Evolutionary conservation across 768 basidiomycete species (phyloP).

Genomic region (Russula foetens): DNA sequence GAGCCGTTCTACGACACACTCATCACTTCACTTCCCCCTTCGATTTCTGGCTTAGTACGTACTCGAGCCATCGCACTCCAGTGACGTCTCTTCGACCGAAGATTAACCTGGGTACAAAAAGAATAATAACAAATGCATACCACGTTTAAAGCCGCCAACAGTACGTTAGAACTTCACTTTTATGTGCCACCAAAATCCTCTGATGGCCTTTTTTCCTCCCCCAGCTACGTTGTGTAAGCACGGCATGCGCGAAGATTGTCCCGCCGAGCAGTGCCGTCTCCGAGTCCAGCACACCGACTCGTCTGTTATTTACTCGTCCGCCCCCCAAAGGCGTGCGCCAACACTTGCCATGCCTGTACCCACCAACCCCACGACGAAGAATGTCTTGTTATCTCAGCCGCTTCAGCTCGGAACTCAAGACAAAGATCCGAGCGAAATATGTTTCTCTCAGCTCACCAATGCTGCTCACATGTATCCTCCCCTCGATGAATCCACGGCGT

Average conservation of each 20-base stretch:
- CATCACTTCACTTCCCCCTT: neutral
- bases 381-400: neutral
- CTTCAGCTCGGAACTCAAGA: neutral
- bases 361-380: too few species aligned
- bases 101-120: neutral
- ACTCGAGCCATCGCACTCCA: neutral
- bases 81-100: neutral
- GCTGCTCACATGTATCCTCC: neutral
- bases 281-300: neutral
- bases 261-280: neutral
- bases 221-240: slow-evolving; percentile 1
- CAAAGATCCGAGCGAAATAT: neutral
- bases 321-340: neutral
- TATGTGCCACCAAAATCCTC: neutral
- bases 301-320: neutral
- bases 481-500: neutral
- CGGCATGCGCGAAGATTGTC: slow-evolving; percentile 3
- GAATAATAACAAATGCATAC: neutral
- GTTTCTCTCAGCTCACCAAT: neutral
- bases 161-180: neutral
- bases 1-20: neutral
- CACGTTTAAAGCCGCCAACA: neutral
- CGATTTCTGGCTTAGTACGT: neutral
- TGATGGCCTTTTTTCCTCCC: neutral
- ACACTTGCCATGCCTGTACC: neutral